phyloP scores from a whole-genome alignment of 305 asterid species.

The Vinca major region DNA sequence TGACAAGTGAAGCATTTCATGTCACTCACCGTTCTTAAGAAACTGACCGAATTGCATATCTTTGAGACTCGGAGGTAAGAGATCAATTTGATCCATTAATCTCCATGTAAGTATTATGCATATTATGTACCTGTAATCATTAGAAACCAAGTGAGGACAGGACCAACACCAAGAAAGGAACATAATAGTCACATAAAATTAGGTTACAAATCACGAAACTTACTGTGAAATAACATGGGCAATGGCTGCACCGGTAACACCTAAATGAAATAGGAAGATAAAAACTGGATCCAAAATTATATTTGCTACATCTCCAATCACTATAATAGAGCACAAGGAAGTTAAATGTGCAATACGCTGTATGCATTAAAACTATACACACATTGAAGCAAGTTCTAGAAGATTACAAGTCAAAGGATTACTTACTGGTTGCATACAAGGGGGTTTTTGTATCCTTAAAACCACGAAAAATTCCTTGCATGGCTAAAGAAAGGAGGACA shows the following conservation, averaged over 20 bases:
- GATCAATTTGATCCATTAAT: slow-evolving; percentile 48
- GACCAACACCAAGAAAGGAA: slow-evolving; percentile 8
- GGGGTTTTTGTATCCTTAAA: slow-evolving; percentile 55
- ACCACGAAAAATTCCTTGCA: slow-evolving; percentile 58
- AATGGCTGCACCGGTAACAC: slow-evolving; percentile 57
- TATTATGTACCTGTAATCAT: slow-evolving; percentile 56
- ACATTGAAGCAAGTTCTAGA: background rate
- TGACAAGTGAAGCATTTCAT: background rate
- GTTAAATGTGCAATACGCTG: slow-evolving; percentile 3
- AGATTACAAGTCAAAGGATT: background rate
- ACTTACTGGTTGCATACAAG: slow-evolving; percentile 40
- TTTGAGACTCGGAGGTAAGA: slow-evolving; percentile 48
- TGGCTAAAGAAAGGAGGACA: slow-evolving; percentile 51
- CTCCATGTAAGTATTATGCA: slow-evolving; percentile 54
- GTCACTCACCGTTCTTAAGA: slow-evolving; percentile 51
- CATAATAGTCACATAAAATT: background rate
- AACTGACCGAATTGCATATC: slow-evolving; percentile 59
- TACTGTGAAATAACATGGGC: slow-evolving; percentile 65
- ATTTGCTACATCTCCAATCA: slow-evolving; percentile 45
- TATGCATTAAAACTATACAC: background rate
- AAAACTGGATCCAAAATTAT: slow-evolving; percentile 60
- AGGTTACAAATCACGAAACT: slow-evolving; percentile 13
- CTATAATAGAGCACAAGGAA: slow-evolving; percentile 17
- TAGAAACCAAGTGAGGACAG: background rate
- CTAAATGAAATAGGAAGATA: slow-evolving; percentile 37